These are phyloP conservation scores for Crassisporium funariophilum DNA, from an alignment of 768 basidiomycete genomes.

Conservation along the genomic window DNA sequence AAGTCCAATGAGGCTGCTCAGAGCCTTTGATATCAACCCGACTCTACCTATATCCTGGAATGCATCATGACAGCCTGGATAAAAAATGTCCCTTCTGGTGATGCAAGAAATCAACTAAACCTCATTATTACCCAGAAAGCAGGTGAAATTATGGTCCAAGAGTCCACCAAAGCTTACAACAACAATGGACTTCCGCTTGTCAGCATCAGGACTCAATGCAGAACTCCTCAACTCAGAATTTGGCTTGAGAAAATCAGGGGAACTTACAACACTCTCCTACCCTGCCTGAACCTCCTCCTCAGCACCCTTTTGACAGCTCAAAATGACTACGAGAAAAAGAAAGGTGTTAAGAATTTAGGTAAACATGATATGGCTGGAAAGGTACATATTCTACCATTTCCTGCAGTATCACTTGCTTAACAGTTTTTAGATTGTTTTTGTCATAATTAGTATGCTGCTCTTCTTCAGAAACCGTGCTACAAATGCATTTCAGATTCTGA, in stretches of 20 bases:
- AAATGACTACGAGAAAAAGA: not conserved
- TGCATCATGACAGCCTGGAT: not conserved
- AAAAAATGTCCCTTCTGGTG: not conserved
- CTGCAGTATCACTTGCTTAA: too few species aligned
- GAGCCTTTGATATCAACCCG: not conserved
- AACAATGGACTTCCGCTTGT: not conserved
- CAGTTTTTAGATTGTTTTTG: conserved; percentile 5
- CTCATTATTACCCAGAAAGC: not conserved
- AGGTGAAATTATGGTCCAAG: not conserved
- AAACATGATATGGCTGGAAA: too few species aligned
- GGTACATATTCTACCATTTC: too few species aligned
- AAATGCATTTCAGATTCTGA: conserved; percentile 2
- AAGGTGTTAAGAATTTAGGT: too few species aligned
- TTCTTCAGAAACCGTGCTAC: conserved; percentile 9
- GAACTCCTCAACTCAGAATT: not conserved
- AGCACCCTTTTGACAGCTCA: not conserved
- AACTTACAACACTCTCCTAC: not conserved
- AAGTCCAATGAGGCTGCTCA: not conserved
- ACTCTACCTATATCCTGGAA: not conserved
- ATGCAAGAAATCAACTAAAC: not conserved
- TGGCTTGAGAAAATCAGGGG: not conserved
- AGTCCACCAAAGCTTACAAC: not conserved
- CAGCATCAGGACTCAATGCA: not conserved
- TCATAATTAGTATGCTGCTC: conserved; percentile 14
- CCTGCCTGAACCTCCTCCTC: not conserved